Conservation (phyloP, 176 grass and related monocot species). For the Cymbopogon citratus region DNA sequence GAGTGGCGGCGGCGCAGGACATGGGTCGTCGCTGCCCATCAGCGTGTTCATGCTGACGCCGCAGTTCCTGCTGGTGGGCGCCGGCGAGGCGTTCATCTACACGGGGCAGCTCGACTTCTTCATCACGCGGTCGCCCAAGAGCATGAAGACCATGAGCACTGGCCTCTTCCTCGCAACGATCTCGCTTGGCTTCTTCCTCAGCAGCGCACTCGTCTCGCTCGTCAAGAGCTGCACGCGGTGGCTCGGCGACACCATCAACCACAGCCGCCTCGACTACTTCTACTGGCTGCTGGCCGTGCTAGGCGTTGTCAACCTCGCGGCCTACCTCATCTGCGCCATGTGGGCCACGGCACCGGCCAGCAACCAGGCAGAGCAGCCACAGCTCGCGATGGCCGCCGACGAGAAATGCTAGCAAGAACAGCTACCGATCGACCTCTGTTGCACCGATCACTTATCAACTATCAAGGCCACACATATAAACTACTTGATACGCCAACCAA, state of each 20-base stretch:
- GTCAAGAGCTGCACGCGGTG: conserved; percentile 49
- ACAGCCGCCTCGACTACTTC: conserved; percentile 71
- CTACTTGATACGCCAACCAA: background rate
- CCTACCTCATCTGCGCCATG: conserved; percentile 47
- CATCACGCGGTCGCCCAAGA: conserved; percentile 76
- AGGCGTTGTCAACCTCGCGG: conserved; percentile 45
- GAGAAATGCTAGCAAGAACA: conserved; percentile 30
- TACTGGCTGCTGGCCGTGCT: conserved; percentile 60
- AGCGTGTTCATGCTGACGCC: conserved; percentile 67
- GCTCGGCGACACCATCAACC: conserved; percentile 66
- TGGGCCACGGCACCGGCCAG: conserved; percentile 1
- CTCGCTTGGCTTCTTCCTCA: conserved; percentile 76
- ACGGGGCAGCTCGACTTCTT: conserved; percentile 90
- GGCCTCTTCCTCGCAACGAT: conserved; percentile 71
- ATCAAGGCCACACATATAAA: background rate
- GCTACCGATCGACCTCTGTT: background rate
- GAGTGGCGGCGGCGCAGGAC: background rate
- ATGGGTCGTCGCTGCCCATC: conserved; percentile 29
- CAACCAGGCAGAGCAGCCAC: background rate
- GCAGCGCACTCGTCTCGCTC: conserved; percentile 69
- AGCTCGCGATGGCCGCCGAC: background rate
- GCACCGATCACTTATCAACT: background rate
- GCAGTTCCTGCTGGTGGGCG: conserved; percentile 77
- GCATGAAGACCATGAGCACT: conserved; percentile 95
- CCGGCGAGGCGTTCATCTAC: conserved; percentile 82